These are phyloP conservation scores for Annulohypoxylon truncatum DNA, from an alignment of 2,329 filamentous ascomycete genomes.

Conservation along the genomic window DNA sequence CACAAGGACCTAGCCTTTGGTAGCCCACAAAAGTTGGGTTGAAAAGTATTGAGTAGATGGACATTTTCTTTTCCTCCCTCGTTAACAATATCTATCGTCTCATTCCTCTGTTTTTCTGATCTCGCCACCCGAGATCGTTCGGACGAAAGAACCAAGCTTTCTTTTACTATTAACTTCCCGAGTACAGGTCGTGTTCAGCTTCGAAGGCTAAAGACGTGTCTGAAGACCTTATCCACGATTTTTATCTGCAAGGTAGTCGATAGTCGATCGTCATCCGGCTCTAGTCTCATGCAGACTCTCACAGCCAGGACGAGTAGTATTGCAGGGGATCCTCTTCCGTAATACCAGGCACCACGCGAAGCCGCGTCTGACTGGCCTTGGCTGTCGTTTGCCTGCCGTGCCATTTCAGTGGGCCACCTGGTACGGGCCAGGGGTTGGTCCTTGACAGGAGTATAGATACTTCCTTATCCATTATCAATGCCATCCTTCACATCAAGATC, in stretches of 20 bases:
- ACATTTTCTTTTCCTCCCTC: constrained; percentile 6
- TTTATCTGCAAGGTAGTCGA: constrained; percentile 13
- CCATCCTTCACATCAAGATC: not conserved
- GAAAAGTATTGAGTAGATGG: constrained; percentile 1
- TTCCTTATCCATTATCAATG: not conserved
- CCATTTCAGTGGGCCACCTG: constrained; percentile 28
- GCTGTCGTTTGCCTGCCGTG: constrained; percentile 30
- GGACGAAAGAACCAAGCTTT: not conserved
- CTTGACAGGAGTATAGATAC: constrained; percentile 31
- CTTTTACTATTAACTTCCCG: constrained; percentile 8
- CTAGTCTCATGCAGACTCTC: constrained; percentile 35
- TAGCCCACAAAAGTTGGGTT: constrained; percentile 38
- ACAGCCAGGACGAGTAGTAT: constrained; percentile 26
- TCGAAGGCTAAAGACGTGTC: constrained; percentile 8
- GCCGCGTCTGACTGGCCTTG: constrained; percentile 27
- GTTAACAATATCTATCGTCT: constrained; percentile 1
- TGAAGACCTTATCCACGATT: constrained; percentile 9
- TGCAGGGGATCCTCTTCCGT: constrained; percentile 34
- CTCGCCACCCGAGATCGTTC: not conserved
- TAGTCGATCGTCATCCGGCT: constrained; percentile 35
- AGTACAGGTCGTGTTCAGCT: constrained; percentile 9
- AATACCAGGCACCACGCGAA: constrained; percentile 30
- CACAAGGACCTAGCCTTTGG: constrained; percentile 40
- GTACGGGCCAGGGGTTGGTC: constrained; percentile 12
- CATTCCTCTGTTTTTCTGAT: not conserved